Conservation (phyloP, 345 rosid species). For the Carallia pectinifolia region DNA sequence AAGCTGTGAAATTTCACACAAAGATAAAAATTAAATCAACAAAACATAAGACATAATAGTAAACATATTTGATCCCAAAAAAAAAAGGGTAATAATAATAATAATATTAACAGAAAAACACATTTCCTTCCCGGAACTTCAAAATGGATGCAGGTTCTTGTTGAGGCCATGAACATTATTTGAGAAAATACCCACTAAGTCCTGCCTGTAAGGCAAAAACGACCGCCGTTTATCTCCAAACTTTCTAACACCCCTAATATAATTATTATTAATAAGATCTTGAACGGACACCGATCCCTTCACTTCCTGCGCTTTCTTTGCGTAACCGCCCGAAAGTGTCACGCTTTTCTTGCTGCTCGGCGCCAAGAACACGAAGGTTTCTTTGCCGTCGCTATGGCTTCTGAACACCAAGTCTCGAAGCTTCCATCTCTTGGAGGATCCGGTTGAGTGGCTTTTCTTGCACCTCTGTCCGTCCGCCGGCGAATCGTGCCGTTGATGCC, state of each 20-base stretch:
- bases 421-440: conserved; percentile 70
- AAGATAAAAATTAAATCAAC: not conserved
- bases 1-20: too few relatives aligned
- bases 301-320: not conserved
- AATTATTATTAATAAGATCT: conserved; percentile 7
- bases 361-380: conserved; percentile 42
- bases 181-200: conserved; percentile 46
- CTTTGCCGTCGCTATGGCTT: conserved; percentile 49
- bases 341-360: conserved; percentile 12
- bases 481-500: not conserved
- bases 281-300: conserved; percentile 3
- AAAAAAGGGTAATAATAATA: not conserved
- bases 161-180: conserved; percentile 42
- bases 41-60: not conserved
- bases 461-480: conserved; percentile 24
- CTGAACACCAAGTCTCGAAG: conserved; percentile 49
- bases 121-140: conserved; percentile 24
- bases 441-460: conserved; percentile 59
- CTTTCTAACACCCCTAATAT: conserved; percentile 9
- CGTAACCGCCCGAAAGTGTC: too few relatives aligned
- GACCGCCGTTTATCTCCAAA: conserved; percentile 42
- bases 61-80: too few relatives aligned
- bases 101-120: not conserved
- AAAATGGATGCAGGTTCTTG: conserved; percentile 58
- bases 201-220: conserved; percentile 49